Evolutionary conservation across 768 basidiomycete genomes (phyloP).

Genomic region (Mycena olivaceomarginata): DNA sequence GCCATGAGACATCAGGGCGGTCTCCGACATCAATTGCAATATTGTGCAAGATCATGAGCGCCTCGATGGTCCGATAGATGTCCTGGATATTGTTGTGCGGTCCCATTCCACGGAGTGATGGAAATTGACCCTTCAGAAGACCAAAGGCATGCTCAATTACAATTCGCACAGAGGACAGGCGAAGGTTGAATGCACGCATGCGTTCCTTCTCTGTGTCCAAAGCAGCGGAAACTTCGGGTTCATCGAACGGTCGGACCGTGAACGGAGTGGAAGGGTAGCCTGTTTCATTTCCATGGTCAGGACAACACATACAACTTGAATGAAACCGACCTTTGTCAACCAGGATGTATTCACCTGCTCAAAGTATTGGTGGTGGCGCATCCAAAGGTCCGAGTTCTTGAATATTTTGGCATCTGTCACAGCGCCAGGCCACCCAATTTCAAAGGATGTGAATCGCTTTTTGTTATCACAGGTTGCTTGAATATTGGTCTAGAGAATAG

Average conservation of each 20-base stretch:
- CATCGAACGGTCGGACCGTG: constrained; percentile 49
- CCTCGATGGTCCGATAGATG: constrained; percentile 46
- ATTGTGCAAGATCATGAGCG: constrained; percentile 50
- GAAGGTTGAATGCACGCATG: constrained; percentile 45
- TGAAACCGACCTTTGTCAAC: constrained; percentile 27
- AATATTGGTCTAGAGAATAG: constrained; percentile 3
- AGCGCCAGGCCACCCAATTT: constrained; percentile 49
- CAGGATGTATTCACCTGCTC: constrained; percentile 47
- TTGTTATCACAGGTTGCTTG: constrained; percentile 46
- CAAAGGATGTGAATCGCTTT: constrained; percentile 45
- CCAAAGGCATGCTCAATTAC: constrained; percentile 56
- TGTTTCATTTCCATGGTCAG: constrained; percentile 5
- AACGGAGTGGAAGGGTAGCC: constrained; percentile 51
- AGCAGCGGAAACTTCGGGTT: constrained; percentile 43
- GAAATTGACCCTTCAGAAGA: constrained; percentile 53
- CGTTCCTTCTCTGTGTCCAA: constrained; percentile 2
- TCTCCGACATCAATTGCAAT: constrained; percentile 47
- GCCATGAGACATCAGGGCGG: constrained; percentile 34
- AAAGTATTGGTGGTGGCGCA: constrained; percentile 44
- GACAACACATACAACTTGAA: background rate
- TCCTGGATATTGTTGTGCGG: constrained; percentile 43
- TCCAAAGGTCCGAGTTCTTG: constrained; percentile 47
- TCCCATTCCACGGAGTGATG: constrained; percentile 40
- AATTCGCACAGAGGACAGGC: constrained; percentile 46
- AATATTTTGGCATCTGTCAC: constrained; percentile 45